A percentile compares a stretch with the other conserved stretches of the same genome.
phyloP scores from a whole-genome alignment of 805 yeast species.

The Sungouiozyma ichnusensis region DNA sequence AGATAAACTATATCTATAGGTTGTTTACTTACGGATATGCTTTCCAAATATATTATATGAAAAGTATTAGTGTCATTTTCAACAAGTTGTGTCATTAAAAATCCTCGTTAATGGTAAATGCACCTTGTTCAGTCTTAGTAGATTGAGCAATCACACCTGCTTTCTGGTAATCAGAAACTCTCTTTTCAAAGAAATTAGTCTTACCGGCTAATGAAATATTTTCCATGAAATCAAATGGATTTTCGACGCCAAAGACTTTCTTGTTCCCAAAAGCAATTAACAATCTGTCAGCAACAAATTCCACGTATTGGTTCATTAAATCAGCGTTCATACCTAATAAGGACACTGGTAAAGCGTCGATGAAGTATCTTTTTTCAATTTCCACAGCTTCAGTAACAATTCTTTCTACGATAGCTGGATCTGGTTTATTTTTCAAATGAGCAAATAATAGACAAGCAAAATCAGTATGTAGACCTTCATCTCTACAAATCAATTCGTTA shows the following conservation, averaged over 20 bases:
- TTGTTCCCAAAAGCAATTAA: constrained; percentile 84
- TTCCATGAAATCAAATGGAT: constrained; percentile 98
- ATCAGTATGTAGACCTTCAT: constrained; percentile 97
- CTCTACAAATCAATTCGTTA: constrained; percentile 94
- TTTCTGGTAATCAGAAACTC: constrained; percentile 97
- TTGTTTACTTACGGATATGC: too few species aligned
- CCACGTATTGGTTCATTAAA: constrained; percentile 96
- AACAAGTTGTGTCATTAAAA: constrained; percentile 38
- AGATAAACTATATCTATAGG: too few species aligned
- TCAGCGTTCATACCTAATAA: constrained; percentile 90
- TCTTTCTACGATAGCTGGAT: constrained; percentile 62
- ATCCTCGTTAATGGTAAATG: constrained; percentile 86
- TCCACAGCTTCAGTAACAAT: constrained; percentile 91
- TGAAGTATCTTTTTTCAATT: constrained; percentile 88
- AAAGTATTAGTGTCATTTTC: too few species aligned
- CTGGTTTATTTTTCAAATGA: constrained; percentile 85
- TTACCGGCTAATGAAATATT: constrained; percentile 96
- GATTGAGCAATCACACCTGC: constrained; percentile 95
- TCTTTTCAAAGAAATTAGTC: constrained; percentile 97
- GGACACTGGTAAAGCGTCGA: constrained; percentile 89
- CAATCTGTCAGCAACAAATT: constrained; percentile 94
- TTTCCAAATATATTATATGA: too few species aligned
- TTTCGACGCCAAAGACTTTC: constrained; percentile 75
- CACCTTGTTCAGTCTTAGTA: constrained; percentile 41
- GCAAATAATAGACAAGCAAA: constrained; percentile 93